Evolutionary conservation across 306 rosid species (phyloP).

Genomic region (Alnus glutinosa): DNA sequence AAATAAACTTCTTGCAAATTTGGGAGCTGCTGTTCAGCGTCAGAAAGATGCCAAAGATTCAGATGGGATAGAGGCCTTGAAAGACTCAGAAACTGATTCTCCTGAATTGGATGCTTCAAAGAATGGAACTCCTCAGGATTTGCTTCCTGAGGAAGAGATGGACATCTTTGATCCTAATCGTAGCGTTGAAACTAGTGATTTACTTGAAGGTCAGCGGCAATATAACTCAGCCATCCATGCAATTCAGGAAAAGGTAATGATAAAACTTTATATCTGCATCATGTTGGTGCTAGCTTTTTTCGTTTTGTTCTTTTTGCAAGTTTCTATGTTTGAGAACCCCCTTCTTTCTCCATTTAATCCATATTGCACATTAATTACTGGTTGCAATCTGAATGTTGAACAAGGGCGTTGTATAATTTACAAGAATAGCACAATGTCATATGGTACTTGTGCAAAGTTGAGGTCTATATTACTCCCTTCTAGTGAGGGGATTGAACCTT

Average conservation of each 20-base stretch:
- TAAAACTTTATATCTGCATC: background rate
- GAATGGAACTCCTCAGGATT: slow-evolving; percentile 60
- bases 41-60: slow-evolving; percentile 80
- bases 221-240: slow-evolving; percentile 97
- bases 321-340: background rate
- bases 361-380: background rate
- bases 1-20: slow-evolving; percentile 87
- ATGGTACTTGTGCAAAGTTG: background rate
- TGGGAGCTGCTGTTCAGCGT: slow-evolving; percentile 99
- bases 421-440: background rate
- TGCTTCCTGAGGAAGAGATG: slow-evolving; percentile 66
- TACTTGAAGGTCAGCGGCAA: slow-evolving; percentile 98
- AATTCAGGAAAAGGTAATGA: slow-evolving; percentile 84
- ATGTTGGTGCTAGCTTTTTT: background rate
- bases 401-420: background rate
- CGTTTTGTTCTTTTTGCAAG: background rate
- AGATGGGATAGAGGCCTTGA: slow-evolving; percentile 75
- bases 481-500: slow-evolving; percentile 6
- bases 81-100: slow-evolving; percentile 80
- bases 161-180: slow-evolving; percentile 74
- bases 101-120: slow-evolving; percentile 70
- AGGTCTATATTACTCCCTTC: background rate
- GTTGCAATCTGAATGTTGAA: background rate
- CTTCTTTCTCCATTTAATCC: background rate
- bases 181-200: slow-evolving; percentile 75